Percentiles rank a stretch among this genome's conserved stretches.
These are phyloP conservation scores for Aureobasidium namibiae DNA, from an alignment of 2,329 filamentous ascomycete species.

Conservation along the genomic window DNA sequence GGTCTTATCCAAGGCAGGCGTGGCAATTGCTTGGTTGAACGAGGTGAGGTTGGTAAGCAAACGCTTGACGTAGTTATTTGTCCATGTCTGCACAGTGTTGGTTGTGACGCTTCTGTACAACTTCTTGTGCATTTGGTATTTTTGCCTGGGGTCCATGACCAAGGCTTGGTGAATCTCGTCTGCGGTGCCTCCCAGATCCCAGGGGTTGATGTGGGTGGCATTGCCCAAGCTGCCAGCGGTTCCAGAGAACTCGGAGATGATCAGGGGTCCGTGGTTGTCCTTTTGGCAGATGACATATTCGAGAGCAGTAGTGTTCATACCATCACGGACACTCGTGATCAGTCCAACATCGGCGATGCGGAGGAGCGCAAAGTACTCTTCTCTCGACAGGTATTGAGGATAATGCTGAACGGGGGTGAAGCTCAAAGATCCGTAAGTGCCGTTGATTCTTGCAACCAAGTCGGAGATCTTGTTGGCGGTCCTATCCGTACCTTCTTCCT, in stretches of 20 bases:
- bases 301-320: conserved; percentile 84
- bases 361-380: conserved; percentile 92
- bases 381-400: conserved; percentile 79
- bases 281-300: conserved; percentile 93
- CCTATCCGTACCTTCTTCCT: conserved; percentile 66
- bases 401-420: conserved; percentile 92
- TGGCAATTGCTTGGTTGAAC: conserved; percentile 65
- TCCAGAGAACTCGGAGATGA: conserved; percentile 93
- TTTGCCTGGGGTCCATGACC: conserved; percentile 61
- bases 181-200: conserved; percentile 80
- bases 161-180: conserved; percentile 75
- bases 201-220: conserved; percentile 94
- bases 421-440: conserved; percentile 75
- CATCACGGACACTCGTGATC: conserved; percentile 91
- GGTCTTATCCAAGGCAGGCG: conserved; percentile 71
- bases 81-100: conserved; percentile 83
- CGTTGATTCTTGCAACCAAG: conserved; percentile 85
- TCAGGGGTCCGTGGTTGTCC: conserved; percentile 76
- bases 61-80: conserved; percentile 66
- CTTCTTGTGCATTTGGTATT: conserved; percentile 59
- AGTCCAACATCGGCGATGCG: conserved; percentile 83
- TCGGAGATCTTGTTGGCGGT: conserved; percentile 84
- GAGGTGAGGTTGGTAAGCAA: conserved; percentile 73
- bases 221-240: conserved; percentile 78
- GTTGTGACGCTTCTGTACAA: conserved; percentile 78